Evolutionary conservation across 1,284 basidiomycete species (phyloP), one percentile per base, ranked within the genome.

Genomic region (Laetiporus sulphureus): DNA sequence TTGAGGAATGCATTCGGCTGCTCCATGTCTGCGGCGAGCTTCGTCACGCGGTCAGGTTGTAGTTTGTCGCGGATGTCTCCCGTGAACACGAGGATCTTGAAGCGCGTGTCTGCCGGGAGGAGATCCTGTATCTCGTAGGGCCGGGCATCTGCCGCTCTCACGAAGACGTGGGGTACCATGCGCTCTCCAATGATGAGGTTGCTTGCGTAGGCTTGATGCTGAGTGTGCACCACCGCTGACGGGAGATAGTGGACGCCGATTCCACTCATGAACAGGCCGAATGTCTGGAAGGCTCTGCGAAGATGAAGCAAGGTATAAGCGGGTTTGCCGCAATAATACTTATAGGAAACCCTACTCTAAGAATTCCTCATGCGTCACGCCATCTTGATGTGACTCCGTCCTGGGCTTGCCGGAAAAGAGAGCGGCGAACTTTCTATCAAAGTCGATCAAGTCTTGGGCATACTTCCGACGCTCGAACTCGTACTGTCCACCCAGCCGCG

Each of bases 371-470:
- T 83, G 82, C 1, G 79, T 72, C 16, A 88, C 74, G 20, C 83
- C 85, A 34, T 77, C 73, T 29, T 70, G 58, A 52, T 74, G 67
- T 1, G 71, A 66, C 29, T 70, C 66, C 10, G 75, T 77, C 21
- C 71, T 67, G 4, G 85, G 80, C 62, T 88, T 89, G 38, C 78
- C 80, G 13, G 84, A 88, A 61, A 91, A 90, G 19, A 91, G 64
- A 8, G 73, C 69, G 2, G 84, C 74, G 55, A 82, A 89, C 51
- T 80, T 64, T 58, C 79, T 80, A 61, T 93, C 90, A 51, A 91
- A 91, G 42, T 75, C 60, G 52, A 92, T 91, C 42, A 93, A 69
- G 50, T 91, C 83, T 59, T 85, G 76, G 0, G 85, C 88, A 50
- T 81, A 90, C 60, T 78, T 75, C 36, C 76, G 70, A 30, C 87